These are phyloP conservation scores for Stephania cephalantha DNA, from an alignment of 164 flowering plant genomes.

Conservation along the genomic window DNA sequence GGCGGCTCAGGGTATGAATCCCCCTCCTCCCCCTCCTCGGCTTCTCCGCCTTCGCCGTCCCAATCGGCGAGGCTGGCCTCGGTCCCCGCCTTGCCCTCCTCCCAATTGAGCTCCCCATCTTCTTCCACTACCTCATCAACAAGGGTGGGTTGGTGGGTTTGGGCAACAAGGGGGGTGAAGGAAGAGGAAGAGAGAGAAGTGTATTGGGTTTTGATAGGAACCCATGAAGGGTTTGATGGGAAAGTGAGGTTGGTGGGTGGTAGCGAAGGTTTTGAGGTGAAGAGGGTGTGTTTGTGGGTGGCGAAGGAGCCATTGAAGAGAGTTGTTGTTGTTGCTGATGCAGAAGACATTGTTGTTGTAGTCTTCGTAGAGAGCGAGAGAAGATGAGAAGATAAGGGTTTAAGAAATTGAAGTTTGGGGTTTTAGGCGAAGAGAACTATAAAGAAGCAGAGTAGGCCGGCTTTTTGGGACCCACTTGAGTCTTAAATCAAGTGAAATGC, in stretches of 20 bases:
- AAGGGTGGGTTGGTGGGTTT: constrained; percentile 26
- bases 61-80: constrained; percentile 4
- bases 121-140: constrained; percentile 17
- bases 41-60: constrained; percentile 9
- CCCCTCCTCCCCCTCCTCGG: constrained; percentile 15
- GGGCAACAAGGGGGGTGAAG: constrained; percentile 30
- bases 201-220: constrained; percentile 18
- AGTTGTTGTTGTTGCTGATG: constrained; percentile 16
- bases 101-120: constrained; percentile 11
- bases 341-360: constrained; percentile 26
- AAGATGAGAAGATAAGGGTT: constrained; percentile 13
- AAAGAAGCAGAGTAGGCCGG: background rate
- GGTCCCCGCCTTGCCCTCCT: constrained; percentile 12
- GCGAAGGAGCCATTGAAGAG: constrained; percentile 22
- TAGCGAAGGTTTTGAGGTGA: constrained; percentile 22
- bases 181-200: constrained; percentile 12
- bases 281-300: constrained; percentile 29
- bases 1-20: constrained; percentile 39
- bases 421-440: background rate
- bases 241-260: constrained; percentile 29
- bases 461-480: background rate
- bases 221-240: constrained; percentile 18
- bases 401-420: background rate
- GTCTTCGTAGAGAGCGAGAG: constrained; percentile 3
- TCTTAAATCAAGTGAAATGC: no score